Percentiles rank a stretch among this genome's conserved stretches.
These are phyloP conservation scores for Avena eriantha DNA, from an alignment of 176 grass and related monocot genomes.

Conservation along the genomic window DNA sequence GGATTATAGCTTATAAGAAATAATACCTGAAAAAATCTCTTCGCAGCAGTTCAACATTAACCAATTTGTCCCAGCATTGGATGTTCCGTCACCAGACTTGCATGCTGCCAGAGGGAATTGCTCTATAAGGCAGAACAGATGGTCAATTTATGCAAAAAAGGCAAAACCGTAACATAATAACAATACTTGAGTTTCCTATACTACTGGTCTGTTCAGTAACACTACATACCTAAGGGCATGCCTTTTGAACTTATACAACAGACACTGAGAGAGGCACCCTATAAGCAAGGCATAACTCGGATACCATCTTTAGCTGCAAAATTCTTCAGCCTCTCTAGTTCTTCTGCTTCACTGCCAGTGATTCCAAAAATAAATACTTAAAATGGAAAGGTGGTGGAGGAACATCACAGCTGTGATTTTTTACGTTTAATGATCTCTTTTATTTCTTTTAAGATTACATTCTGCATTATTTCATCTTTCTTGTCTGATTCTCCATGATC, in stretches of 20 bases:
- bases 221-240: neutral
- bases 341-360: too few relatives aligned
- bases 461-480: neutral
- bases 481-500: neutral
- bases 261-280: conserved; percentile 1
- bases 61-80: neutral
- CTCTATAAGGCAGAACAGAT: neutral
- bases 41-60: neutral
- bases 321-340: neutral
- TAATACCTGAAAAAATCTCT: conserved; percentile 43
- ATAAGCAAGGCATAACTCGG: neutral
- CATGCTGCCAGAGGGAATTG: neutral
- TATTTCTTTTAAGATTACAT: neutral
- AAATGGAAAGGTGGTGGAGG: too few relatives aligned
- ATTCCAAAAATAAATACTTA: too few relatives aligned
- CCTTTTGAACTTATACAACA: conserved; percentile 88
- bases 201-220: neutral
- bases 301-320: neutral
- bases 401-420: too few relatives aligned
- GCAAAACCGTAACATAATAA: neutral
- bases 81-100: neutral
- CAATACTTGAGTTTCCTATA: neutral
- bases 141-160: neutral
- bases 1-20: neutral
- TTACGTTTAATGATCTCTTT: neutral